Percentiles rank a stretch among this genome's conserved stretches.
phyloP scores from a whole-genome alignment of 495 filamentous ascomycete genomes.

The Aspergillus funiculosus region DNA sequence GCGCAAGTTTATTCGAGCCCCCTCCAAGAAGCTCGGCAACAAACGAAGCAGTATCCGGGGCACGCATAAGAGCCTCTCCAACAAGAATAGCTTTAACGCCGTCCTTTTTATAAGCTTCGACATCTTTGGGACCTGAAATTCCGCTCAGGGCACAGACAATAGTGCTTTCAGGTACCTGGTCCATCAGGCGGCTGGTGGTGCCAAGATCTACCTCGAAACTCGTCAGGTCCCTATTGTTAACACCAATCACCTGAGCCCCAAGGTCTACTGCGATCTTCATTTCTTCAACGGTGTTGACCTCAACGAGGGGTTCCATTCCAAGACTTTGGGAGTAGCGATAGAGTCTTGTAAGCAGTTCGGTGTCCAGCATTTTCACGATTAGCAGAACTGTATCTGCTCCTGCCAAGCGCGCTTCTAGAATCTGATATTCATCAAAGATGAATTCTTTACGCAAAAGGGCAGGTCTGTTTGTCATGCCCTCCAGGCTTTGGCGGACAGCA shows the following conservation, averaged over 20 bases:
- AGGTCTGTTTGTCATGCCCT: slow-evolving; percentile 84
- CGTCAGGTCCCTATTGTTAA: slow-evolving; percentile 94
- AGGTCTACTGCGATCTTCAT: slow-evolving; percentile 83
- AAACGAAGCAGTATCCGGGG: slow-evolving; percentile 69
- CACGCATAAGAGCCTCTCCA: slow-evolving; percentile 93
- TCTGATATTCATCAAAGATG: slow-evolving; percentile 97
- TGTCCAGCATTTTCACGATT: slow-evolving; percentile 96
- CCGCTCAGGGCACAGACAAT: slow-evolving; percentile 92
- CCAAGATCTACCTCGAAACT: slow-evolving; percentile 95
- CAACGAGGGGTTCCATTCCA: slow-evolving; percentile 96
- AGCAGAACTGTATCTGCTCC: slow-evolving; percentile 93
- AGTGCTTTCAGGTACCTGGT: slow-evolving; percentile 76
- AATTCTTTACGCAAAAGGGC: slow-evolving; percentile 95
- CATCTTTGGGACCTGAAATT: slow-evolving; percentile 86
- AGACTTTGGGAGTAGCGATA: slow-evolving; percentile 84
- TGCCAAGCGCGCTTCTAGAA: slow-evolving; percentile 86
- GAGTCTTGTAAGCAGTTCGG: slow-evolving; percentile 64
- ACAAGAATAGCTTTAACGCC: slow-evolving; percentile 91
- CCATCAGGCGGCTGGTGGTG: slow-evolving; percentile 86
- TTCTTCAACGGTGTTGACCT: slow-evolving; percentile 91
- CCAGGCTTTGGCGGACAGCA: slow-evolving; percentile 77
- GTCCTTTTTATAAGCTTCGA: slow-evolving; percentile 78
- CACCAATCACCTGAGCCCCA: slow-evolving; percentile 90
- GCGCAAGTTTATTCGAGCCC: slow-evolving; percentile 23
- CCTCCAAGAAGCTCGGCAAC: slow-evolving; percentile 74